Evolutionary conservation across 345 rosid genomes (phyloP).

Genomic region (Brassica juncea): DNA sequence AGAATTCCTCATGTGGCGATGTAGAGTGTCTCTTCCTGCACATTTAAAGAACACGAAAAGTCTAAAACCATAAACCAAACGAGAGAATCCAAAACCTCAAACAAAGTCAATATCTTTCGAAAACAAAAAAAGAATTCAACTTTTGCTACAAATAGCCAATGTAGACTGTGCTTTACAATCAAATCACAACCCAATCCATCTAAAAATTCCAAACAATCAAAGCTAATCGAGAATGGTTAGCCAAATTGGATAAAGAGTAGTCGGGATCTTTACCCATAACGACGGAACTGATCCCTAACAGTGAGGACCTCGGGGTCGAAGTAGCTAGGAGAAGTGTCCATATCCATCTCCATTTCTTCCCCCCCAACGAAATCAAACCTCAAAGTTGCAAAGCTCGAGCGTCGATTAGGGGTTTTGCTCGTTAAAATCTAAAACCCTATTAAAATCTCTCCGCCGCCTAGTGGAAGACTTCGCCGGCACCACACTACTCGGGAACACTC

Average conservation of each 20-base stretch:
- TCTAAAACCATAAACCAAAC: not conserved
- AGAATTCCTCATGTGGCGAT: slow-evolving; percentile 58
- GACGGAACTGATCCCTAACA: slow-evolving; percentile 77
- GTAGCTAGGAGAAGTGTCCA: slow-evolving; percentile 73
- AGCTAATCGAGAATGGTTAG: slow-evolving; percentile 8
- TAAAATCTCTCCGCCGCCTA: slow-evolving; percentile 20
- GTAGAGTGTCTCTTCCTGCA: slow-evolving; percentile 63
- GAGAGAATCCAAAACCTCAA: slow-evolving; percentile 13
- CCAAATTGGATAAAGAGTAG: not conserved
- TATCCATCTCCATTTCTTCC: slow-evolving; percentile 63
- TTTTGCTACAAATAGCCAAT: not conserved
- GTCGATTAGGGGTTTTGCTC: slow-evolving; percentile 6
- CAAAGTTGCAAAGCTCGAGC: slow-evolving; percentile 18
- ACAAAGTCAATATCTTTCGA: not conserved
- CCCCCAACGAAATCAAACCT: not conserved
- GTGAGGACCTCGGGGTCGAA: slow-evolving; percentile 74
- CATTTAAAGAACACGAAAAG: not conserved
- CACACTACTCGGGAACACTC: not conserved
- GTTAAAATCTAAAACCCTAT: slow-evolving; percentile 28
- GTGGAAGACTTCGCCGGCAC: slow-evolving; percentile 18
- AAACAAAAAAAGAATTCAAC: not conserved
- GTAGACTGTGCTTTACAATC: not conserved
- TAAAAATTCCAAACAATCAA: not conserved
- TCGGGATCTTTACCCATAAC: slow-evolving; percentile 64
- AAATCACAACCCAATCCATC: not conserved